Conservation (phyloP, 257 asterid genomes). For the Gentiana dahurica region DNA sequence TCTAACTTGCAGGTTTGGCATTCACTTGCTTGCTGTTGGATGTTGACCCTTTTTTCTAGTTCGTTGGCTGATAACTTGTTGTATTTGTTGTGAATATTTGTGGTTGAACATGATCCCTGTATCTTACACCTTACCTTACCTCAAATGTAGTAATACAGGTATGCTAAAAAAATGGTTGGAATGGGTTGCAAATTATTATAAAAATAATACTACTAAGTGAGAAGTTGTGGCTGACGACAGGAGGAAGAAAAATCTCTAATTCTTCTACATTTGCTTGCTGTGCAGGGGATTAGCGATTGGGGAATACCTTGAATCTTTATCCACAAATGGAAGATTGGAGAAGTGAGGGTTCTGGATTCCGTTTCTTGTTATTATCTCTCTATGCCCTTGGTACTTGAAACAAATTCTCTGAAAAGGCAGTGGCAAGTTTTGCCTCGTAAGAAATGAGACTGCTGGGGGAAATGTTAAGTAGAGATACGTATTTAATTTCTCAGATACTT, state of each 20-base stretch:
- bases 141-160: background rate
- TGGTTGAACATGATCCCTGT: background rate
- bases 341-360: conserved; percentile 3
- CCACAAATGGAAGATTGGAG: conserved; percentile 7
- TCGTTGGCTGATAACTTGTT: background rate
- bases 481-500: too few species aligned
- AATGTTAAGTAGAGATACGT: too few species aligned
- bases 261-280: background rate
- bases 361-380: background rate
- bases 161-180: too few species aligned
- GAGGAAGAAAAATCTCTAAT: background rate
- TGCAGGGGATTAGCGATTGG: conserved; percentile 10
- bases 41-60: background rate
- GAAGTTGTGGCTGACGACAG: background rate
- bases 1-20: conserved; percentile 12
- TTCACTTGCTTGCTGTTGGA: background rate
- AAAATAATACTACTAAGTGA: background rate
- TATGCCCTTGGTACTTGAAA: background rate
- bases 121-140: background rate
- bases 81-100: background rate
- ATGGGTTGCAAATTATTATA: background rate
- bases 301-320: conserved; percentile 5
- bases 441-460: too few species aligned
- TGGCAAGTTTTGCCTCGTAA: too few species aligned
- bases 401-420: too few species aligned